Conservation (phyloP, 1,284 basidiomycete species). For the Waitea zeae region DNA sequence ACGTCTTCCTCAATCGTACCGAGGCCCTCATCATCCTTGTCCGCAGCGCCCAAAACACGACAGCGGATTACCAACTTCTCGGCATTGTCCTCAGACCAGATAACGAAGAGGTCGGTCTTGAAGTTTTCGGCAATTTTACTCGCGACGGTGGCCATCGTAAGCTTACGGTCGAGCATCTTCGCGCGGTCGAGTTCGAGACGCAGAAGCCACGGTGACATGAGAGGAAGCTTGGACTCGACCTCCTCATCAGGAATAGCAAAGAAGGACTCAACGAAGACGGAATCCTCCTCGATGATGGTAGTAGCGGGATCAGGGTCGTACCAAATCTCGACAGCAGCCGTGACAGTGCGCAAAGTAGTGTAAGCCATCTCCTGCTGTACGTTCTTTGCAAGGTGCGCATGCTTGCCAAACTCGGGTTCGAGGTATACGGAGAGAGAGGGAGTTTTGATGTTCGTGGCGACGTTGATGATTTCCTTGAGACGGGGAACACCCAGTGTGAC, state of each 20-base stretch:
- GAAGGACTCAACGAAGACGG: constrained; percentile 95
- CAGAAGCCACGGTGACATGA: constrained; percentile 94
- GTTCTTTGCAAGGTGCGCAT: constrained; percentile 64
- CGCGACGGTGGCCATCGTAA: constrained; percentile 93
- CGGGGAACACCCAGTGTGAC: constrained; percentile 97
- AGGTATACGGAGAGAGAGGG: constrained; percentile 90
- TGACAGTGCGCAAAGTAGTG: constrained; percentile 90
- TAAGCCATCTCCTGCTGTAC: constrained; percentile 89
- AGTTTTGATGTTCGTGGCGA: constrained; percentile 96
- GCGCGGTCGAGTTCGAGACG: constrained; percentile 94
- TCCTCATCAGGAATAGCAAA: constrained; percentile 99
- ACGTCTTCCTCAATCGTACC: constrained; percentile 82
- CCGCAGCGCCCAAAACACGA: constrained; percentile 77
- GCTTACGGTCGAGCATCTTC: constrained; percentile 94
- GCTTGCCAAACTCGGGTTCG: constrained; percentile 33
- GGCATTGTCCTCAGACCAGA: constrained; percentile 98
- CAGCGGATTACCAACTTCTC: constrained; percentile 96
- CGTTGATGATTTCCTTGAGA: constrained; percentile 98
- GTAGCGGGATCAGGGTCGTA: constrained; percentile 90
- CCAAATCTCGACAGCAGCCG: constrained; percentile 93
- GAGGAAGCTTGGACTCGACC: constrained; percentile 78
- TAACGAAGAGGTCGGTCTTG: constrained; percentile 93
- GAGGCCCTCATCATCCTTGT: constrained; percentile 65
- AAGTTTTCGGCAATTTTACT: constrained; percentile 89
- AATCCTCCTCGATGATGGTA: constrained; percentile 94